A percentile compares a stretch with the other conserved stretches of the same genome.
These are phyloP conservation scores for Annulohypoxylon truncatum DNA, from an alignment of 2,329 filamentous ascomycete genomes.

Conservation along the genomic window DNA sequence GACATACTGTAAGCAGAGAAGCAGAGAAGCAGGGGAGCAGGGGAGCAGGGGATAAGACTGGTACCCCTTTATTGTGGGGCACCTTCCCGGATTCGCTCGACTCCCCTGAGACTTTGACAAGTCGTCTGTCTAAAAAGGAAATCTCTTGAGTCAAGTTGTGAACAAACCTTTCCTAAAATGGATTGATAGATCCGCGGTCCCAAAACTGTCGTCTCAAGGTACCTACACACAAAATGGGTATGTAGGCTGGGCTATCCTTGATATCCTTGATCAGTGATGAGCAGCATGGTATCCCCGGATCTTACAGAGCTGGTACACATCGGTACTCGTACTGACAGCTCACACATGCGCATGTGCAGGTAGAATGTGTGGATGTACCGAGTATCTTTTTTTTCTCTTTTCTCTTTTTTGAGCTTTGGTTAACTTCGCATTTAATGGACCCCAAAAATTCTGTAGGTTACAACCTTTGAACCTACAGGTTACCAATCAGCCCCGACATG, in stretches of 20 bases:
- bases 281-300: slow-evolving; percentile 41
- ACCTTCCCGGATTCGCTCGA: slow-evolving; percentile 30
- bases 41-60: not conserved
- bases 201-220: slow-evolving; percentile 30
- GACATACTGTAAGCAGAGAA: not conserved
- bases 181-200: slow-evolving; percentile 10
- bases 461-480: slow-evolving; percentile 6
- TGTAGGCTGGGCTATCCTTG: not conserved
- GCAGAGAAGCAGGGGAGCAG: not conserved
- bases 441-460: slow-evolving; percentile 18
- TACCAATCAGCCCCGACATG: slow-evolving; percentile 27
- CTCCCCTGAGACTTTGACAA: slow-evolving; percentile 35
- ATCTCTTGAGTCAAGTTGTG: slow-evolving; percentile 37
- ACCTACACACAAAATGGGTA: slow-evolving; percentile 20
- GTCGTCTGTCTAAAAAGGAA: slow-evolving; percentile 38
- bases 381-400: slow-evolving; percentile 3
- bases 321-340: slow-evolving; percentile 28
- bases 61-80: slow-evolving; percentile 20
- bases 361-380: not conserved
- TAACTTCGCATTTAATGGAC: slow-evolving; percentile 19
- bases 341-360: not conserved
- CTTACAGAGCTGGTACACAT: slow-evolving; percentile 22
- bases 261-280: slow-evolving; percentile 34
- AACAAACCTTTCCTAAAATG: slow-evolving; percentile 30
- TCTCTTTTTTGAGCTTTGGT: not conserved